Conservation (phyloP, 345 rosid genomes). For the Trapa bicornis region DNA sequence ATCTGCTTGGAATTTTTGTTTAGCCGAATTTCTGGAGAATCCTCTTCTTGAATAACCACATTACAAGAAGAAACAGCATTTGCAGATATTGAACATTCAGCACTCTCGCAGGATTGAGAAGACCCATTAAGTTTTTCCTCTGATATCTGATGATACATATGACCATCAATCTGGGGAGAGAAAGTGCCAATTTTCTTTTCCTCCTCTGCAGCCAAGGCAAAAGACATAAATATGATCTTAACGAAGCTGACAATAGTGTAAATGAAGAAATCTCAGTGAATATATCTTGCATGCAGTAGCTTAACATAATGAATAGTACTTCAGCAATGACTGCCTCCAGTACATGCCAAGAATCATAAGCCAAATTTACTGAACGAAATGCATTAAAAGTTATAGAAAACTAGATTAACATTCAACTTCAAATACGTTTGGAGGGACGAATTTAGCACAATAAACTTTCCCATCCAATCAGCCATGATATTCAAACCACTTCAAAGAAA, state of each 20-base stretch:
- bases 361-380: neutral
- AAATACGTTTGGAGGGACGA: neutral
- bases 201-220: slow-evolving; percentile 38
- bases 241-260: neutral
- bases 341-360: neutral
- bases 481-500: neutral
- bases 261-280: neutral
- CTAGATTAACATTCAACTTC: neutral
- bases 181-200: slow-evolving; percentile 22
- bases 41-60: slow-evolving; percentile 11
- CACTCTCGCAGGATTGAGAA: slow-evolving; percentile 2
- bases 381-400: neutral
- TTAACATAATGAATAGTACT: neutral
- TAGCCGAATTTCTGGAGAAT: slow-evolving; percentile 5
- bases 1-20: slow-evolving; percentile 18
- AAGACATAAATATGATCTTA: neutral
- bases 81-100: slow-evolving; percentile 3
- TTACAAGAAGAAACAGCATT: slow-evolving; percentile 13
- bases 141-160: slow-evolving; percentile 4
- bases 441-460: neutral
- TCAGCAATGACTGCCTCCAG: neutral
- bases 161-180: slow-evolving; percentile 49
- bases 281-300: neutral
- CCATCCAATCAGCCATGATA: neutral
- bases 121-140: neutral